Conservation (phyloP, 148 eudicot genomes). For the Limonium bicolor region DNA sequence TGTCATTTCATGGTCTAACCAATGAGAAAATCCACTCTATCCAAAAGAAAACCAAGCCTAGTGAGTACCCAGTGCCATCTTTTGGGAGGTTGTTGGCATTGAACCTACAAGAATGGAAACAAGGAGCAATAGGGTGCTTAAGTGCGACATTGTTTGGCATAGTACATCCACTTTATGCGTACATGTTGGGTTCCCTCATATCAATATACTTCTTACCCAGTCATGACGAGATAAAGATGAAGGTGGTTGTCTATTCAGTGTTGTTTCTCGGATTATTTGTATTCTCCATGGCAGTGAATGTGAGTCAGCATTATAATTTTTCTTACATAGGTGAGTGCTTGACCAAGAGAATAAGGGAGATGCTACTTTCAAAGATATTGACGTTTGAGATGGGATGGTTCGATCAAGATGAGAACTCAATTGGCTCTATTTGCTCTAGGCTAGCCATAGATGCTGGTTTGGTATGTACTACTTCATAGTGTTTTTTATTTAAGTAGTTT, state of each 20-base stretch:
- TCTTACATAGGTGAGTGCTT: conserved; percentile 39
- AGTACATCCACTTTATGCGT: conserved; percentile 29
- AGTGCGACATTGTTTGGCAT: conserved; percentile 25
- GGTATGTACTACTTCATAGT: no score
- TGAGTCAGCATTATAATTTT: conserved; percentile 35
- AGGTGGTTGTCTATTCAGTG: conserved; percentile 14
- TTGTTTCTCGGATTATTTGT: conserved; percentile 17
- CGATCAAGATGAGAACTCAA: conserved; percentile 65
- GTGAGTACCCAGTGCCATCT: conserved; percentile 15
- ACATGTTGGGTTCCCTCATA: conserved; percentile 26
- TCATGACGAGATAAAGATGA: conserved; percentile 15
- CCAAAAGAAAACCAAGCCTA: no score
- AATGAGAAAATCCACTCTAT: no score
- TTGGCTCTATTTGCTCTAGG: conserved; percentile 72
- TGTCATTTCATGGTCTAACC: conserved; percentile 2
- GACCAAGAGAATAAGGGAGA: conserved; percentile 39
- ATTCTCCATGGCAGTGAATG: conserved; percentile 14
- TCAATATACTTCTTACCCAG: conserved; percentile 19
- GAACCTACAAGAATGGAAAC: conserved; percentile 46
- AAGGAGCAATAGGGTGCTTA: conserved; percentile 23
- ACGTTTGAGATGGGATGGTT: conserved; percentile 90
- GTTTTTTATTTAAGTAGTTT: no score
- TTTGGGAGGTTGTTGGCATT: conserved; percentile 19
- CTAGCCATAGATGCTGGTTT: conserved; percentile 90
- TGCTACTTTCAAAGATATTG: conserved; percentile 44